Base-by-base conservation (phyloP, 1,284 basidiomycete species). In the Ceratobasidium theobromae region DNA sequence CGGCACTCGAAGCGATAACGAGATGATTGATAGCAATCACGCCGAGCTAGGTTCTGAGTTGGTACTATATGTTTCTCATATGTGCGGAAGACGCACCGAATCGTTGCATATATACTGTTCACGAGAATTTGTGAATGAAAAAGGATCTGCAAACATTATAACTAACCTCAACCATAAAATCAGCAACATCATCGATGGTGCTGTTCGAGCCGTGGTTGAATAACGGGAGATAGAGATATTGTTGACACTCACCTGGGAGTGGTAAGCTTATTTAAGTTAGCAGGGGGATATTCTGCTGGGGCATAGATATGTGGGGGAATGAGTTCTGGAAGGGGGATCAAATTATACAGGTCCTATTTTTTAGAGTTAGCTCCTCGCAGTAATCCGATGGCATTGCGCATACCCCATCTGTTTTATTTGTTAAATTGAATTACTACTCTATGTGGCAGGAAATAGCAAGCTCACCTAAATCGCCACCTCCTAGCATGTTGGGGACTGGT, bases 381-480 rank as follows among this genome's bases (percentile, higher is more conserved):
- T 40, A 3, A n/a, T 25, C 2, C 1, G 14, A n/a, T 4, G 25
- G 4, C 4, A 16, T 16, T 43, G 18, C 18, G 40, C 67, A 9
- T 49, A 55, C 67, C 5, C 69, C 68, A 41, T 67, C 46, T 48
- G 41, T 11, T 16, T 3, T 6, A 55, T 16, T 54, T 9, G 28
- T 14, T 21, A n/a, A 16, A 43, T 33, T 32, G 49, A 12, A 40
- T 57, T 66, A 9, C 30, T 4, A 51, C 12, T 11, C 18, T 45
- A 11, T 38, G 43, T 11, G 4, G 9, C 18, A 45, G 18, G 6
- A 14, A 9, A 6, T 9, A 11, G 9, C 18, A 45, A 18, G 53
- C 69, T 41, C 53, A 65, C 69, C 69, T 3, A 71, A 58, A 60
- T 71, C 70, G 4, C 70, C 70, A 4, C 70, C 70, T 35, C 67